Base-by-base conservation (phyloP, 1,284 basidiomycete species). In the Ceratobasidium sp. region DNA sequence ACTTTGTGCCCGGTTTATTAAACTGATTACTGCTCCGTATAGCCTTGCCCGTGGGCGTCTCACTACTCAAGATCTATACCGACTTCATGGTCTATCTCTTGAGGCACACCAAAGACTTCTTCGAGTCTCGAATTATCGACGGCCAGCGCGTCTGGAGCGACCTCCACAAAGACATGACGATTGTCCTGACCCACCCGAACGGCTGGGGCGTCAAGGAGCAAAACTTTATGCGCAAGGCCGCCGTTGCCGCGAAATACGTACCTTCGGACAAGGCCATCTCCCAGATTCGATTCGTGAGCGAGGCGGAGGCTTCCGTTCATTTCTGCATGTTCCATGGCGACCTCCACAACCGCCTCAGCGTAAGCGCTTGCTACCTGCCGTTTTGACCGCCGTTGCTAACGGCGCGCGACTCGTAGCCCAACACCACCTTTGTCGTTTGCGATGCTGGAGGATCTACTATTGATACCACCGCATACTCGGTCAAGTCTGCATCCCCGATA, bases 401-500 rank as follows among this genome's bases (percentile, higher is more conserved):
- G 12, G 38, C 22, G 52, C 50, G 25, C 25, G 13, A 2, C 31
- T 32, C 27, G 22, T 45, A 65, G 49, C 31, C 54, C 2, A 56
- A 67, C 29, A 34, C 47, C 15, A 70, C 49, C 20, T 69, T 73
- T 42, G 38, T 64, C 27, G 69, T 73, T 20, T 68, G 60, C 20
- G 72, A 73, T 53, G 70, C 71, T 10, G 72, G 72, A 25, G 71
- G 71, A 12, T 70, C 68, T 13, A 73, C 71, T 0, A 55, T 72
- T 27, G 72, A 73, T 52, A 72, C 57, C 6, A 72, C 72, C 1
- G 38, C 69, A n/a, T 73, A 73, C 49, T 43, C 20, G n/a, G 70
- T 68, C 12, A 71, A 54, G 32, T 58, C 20, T 6, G 45, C 29
- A 22, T 52, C 53, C 15, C 70, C 70, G 6, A 34, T 56, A 38